Percentiles rank a stretch among this genome's conserved stretches.
These are phyloP conservation scores for Colletotrichum zoysiae DNA, from an alignment of 2,329 filamentous ascomycete species.

Conservation along the genomic window DNA sequence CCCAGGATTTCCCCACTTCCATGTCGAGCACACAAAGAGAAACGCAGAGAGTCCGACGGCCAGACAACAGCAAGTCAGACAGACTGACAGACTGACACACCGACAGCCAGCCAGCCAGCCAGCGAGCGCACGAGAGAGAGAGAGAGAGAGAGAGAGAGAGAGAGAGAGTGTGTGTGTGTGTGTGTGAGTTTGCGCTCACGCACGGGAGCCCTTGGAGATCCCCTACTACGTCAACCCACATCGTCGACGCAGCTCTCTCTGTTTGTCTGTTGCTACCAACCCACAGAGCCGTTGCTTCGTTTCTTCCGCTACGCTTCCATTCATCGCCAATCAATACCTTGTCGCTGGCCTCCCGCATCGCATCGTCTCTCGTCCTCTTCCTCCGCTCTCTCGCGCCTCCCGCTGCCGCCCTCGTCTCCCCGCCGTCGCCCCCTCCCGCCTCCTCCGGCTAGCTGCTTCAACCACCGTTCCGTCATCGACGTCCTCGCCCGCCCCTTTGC, in stretches of 20 bases:
- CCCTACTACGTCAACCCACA: slow-evolving; percentile 34
- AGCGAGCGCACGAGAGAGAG: too few relatives aligned
- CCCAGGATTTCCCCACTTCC: slow-evolving; percentile 41
- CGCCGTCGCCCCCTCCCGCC: background rate
- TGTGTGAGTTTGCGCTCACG: background rate
- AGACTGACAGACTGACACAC: background rate
- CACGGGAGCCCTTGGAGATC: slow-evolving; percentile 31
- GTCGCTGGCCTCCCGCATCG: background rate
- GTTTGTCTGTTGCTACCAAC: background rate
- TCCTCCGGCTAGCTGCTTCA: slow-evolving; percentile 10
- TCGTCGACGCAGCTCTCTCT: background rate
- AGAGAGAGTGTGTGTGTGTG: too few relatives aligned
- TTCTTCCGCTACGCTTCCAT: background rate
- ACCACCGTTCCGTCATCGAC: slow-evolving; percentile 15
- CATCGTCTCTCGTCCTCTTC: background rate
- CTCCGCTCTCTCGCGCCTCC: background rate
- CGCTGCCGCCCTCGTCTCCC: background rate
- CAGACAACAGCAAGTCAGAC: background rate
- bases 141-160: background rate
- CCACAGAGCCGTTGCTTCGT: background rate
- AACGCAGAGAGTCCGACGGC: background rate
- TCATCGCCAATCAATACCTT: slow-evolving; percentile 3
- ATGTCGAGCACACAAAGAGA: background rate
- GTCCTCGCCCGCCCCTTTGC: background rate
- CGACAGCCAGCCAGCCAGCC: too few relatives aligned